Conservation (phyloP, 768 basidiomycete genomes). For the Phlebiopsis gigantea region DNA sequence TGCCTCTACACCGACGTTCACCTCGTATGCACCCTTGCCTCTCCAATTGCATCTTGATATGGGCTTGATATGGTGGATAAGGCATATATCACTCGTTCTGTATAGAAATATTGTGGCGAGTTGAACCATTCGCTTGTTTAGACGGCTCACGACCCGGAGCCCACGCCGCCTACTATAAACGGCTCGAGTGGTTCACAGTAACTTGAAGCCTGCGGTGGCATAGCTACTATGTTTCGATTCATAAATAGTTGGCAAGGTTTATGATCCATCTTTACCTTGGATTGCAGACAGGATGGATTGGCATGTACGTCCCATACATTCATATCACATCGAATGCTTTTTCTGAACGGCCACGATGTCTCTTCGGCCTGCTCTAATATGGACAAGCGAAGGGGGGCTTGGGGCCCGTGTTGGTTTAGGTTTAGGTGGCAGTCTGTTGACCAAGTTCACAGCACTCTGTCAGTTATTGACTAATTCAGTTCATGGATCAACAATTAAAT, state of each 20-base stretch:
- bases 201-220: neutral
- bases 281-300: conserved; percentile 86
- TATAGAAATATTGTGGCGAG: neutral
- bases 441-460: no score
- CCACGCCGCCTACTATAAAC: neutral
- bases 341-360: conserved; percentile 74
- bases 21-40: neutral
- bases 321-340: neutral
- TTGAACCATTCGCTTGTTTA: neutral
- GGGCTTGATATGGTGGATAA: conserved; percentile 1
- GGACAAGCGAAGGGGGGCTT: no score
- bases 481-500: no score
- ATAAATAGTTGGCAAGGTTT: neutral
- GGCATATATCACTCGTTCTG: neutral
- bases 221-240: neutral
- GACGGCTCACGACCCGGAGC: neutral
- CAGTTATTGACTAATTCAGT: no score
- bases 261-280: conserved; percentile 67
- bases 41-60: neutral
- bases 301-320: conserved; percentile 49
- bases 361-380: conserved; percentile 86
- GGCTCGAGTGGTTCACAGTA: neutral
- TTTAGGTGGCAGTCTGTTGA: no score
- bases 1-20: neutral
- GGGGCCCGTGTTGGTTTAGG: no score